phyloP scores from a whole-genome alignment of 1,284 basidiomycete species.

The Violaceomyces palustris region DNA sequence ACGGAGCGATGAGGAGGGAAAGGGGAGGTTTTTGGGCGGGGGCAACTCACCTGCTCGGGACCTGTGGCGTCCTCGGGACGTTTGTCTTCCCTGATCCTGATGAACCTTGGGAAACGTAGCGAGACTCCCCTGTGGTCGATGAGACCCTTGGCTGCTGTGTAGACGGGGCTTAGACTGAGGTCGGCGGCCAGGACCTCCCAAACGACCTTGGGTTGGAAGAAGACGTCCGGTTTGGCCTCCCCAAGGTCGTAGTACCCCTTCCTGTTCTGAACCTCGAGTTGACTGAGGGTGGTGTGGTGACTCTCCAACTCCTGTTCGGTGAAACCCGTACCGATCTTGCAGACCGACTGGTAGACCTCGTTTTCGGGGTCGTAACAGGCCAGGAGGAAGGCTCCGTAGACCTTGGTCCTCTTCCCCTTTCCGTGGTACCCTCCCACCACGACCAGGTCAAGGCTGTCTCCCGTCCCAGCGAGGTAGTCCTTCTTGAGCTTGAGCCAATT shows the following conservation, averaged over 20 bases:
- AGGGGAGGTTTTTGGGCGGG: too few relatives aligned
- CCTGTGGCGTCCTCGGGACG: constrained; percentile 82
- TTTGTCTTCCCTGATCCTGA: constrained; percentile 89
- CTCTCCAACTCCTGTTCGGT: constrained; percentile 73
- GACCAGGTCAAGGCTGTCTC: constrained; percentile 93
- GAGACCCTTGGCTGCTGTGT: constrained; percentile 85
- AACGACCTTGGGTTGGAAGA: constrained; percentile 60
- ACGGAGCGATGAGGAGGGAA: background rate
- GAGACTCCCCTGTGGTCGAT: constrained; percentile 64
- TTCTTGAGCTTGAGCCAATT: constrained; percentile 83
- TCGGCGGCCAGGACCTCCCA: constrained; percentile 99
- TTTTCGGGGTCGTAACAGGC: constrained; percentile 48
- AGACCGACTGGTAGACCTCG: constrained; percentile 55
- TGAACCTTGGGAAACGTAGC: constrained; percentile 89
- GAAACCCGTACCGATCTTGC: constrained; percentile 98
- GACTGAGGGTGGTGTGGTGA: constrained; percentile 77
- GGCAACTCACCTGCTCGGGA: constrained; percentile 84
- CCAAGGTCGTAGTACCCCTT: constrained; percentile 62
- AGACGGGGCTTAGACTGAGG: constrained; percentile 89
- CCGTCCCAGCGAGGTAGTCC: constrained; percentile 72
- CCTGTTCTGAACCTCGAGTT: constrained; percentile 65
- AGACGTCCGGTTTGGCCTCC: constrained; percentile 49
- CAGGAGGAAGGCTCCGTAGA: constrained; percentile 50
- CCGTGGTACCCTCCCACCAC: constrained; percentile 96
- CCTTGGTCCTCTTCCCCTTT: constrained; percentile 84